phyloP scores from a whole-genome alignment of 306 rosid species.

The Lathyrus oleraceus region DNA sequence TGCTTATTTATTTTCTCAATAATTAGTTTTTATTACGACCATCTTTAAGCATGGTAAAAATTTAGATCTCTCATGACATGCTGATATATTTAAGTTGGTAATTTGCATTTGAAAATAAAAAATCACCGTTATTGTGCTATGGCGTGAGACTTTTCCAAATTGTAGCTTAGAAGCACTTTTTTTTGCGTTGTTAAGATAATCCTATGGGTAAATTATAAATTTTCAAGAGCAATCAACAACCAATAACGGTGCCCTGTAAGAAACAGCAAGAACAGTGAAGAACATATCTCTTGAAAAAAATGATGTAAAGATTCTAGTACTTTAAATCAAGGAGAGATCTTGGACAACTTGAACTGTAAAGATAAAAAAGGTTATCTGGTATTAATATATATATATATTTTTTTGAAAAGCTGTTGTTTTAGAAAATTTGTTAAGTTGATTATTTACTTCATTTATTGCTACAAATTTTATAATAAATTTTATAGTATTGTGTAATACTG shows the following conservation, averaged over 20 bases:
- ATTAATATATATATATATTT: not conserved
- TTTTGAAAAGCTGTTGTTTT: not conserved
- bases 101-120: not conserved
- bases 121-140: not conserved
- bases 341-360: not conserved
- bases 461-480: not conserved
- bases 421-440: not conserved
- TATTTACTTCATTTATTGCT: constrained; percentile 2
- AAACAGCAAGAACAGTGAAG: not conserved
- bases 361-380: not conserved
- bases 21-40: not conserved
- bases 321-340: not conserved
- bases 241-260: not conserved
- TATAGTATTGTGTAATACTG: not conserved
- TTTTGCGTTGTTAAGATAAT: constrained; percentile 5
- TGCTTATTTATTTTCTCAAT: not conserved
- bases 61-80: not conserved
- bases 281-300: not conserved
- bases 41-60: not conserved
- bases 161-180: not conserved
- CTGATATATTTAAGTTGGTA: not conserved
- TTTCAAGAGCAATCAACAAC: constrained; percentile 4
- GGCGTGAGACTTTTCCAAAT: not conserved
- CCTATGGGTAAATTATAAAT: not conserved
- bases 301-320: constrained; percentile 13